Evolutionary conservation across 768 basidiomycete genomes (phyloP).

Genomic region (Dendrothele bispora): DNA sequence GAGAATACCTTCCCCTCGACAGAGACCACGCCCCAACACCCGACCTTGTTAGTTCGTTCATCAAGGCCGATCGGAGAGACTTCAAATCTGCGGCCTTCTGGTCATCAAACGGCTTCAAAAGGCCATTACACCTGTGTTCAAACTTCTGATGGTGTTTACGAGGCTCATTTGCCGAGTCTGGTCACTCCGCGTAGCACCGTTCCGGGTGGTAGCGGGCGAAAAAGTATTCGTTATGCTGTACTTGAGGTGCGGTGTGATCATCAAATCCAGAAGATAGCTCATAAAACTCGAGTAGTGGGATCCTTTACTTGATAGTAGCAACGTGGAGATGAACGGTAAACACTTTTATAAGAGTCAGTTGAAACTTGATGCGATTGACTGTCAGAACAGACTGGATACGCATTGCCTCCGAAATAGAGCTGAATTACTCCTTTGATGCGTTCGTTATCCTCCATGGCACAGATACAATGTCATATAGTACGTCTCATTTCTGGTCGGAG

Average conservation of each 20-base stretch:
- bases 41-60: constrained; percentile 63
- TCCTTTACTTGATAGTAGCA: constrained; percentile 85
- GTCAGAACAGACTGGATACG: constrained; percentile 75
- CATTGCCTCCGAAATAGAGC: constrained; percentile 88
- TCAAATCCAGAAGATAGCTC: too few relatives aligned
- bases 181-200: constrained; percentile 75
- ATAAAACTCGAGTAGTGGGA: too few relatives aligned
- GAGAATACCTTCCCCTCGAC: too few relatives aligned
- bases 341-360: background rate
- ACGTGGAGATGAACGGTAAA: constrained; percentile 78
- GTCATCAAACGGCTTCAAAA: constrained; percentile 16
- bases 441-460: constrained; percentile 91
- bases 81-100: constrained; percentile 32
- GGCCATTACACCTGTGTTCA: constrained; percentile 44
- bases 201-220: constrained; percentile 58
- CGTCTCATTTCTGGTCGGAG: too few relatives aligned
- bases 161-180: constrained; percentile 71
- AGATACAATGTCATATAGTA: constrained; percentile 91
- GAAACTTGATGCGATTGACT: background rate
- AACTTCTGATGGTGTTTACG: constrained; percentile 64
- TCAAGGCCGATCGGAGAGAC: constrained; percentile 62
- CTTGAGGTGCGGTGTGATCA: too few relatives aligned
- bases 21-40: constrained; percentile 29
- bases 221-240: constrained; percentile 83
- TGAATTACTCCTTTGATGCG: constrained; percentile 90